phyloP scores from a whole-genome alignment of 331 rosid genomes.

The Quercus phellos region DNA sequence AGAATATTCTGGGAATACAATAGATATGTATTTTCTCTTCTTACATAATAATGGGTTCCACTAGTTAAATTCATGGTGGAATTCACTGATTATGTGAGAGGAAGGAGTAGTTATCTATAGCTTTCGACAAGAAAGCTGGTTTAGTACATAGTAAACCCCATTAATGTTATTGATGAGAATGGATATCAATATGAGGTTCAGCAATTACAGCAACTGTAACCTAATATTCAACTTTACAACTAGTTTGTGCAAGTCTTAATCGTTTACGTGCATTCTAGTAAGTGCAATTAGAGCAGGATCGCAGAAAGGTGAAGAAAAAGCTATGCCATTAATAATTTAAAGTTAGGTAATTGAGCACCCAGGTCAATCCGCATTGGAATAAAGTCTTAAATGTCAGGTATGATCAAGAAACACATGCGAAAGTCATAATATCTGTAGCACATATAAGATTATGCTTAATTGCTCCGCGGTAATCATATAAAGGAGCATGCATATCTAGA shows the following conservation, averaged over 20 bases:
- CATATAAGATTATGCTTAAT: not conserved
- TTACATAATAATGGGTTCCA: no score
- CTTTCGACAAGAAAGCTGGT: not conserved
- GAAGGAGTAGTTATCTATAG: no score
- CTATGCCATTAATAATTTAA: not conserved
- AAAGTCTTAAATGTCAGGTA: not conserved
- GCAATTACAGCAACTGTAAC: not conserved
- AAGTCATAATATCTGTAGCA: no score
- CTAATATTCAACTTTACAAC: no score
- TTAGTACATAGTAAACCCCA: not conserved
- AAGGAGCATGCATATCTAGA: not conserved
- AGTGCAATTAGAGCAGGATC: not conserved
- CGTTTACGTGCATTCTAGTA: not conserved
- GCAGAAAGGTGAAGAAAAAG: no score
- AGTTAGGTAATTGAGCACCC: not conserved
- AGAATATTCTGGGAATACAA: no score
- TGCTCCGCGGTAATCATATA: not conserved
- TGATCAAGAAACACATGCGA: not conserved
- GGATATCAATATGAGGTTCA: not conserved
- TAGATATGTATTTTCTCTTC: no score
- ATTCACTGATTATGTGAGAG: no score
- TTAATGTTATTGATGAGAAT: not conserved
- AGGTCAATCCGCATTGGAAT: not conserved
- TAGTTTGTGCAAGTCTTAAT: not conserved
- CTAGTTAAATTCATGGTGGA: no score